Base-by-base conservation (phyloP, 2,329 filamentous ascomycete species). In the Hypoxylon sp. region DNA sequence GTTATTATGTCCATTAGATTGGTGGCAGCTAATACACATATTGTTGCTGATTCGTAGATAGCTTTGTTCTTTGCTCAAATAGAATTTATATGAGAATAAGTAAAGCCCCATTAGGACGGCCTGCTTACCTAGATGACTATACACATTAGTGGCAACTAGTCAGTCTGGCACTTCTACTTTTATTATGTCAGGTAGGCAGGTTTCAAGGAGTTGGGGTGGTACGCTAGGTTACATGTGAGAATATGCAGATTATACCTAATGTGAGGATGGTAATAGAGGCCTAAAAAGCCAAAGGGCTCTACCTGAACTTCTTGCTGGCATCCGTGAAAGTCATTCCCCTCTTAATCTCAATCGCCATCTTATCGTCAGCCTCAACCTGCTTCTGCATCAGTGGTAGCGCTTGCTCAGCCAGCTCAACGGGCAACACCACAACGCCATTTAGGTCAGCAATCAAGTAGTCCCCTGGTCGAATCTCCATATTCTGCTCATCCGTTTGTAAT, bases 341-440 rank as follows among this genome's bases (percentile, higher is more conserved):
- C 65, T 76, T 73, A 45, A 84, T 79, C 30, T 71, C 82, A 10
- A 72, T 75, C 1, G 81, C 81, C 78, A 84, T 80, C 70, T 80
- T 77, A 21, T 77, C 75, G 61, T 84, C 82, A 1, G 82, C 82
- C 52, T 78, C 79, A 21, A 81, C 79, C 74, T 80, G 79, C 73
- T 78, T 78, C 67, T 65, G 70, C 79, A 83, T 83, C 30, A 83
- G 71, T 32, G 78, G 79, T 28, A 84, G 62, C 3, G 78, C 82
- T 70, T 78, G 57, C 67, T 79, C 79, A 0, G 80, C 81, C 60
- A 82, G 67, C 13, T 76, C 77, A 45, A 63, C 75, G 0, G 82
- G 82, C 41, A 83, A 73, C 9, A 82, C 77, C 1, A 84, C 82
- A 0, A 83, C 82, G 7, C 82, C 82, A 63, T 84, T 83, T n/a